phyloP scores from a whole-genome alignment of 1,139 yeast genomes.

The Arxiozyma bovina region DNA sequence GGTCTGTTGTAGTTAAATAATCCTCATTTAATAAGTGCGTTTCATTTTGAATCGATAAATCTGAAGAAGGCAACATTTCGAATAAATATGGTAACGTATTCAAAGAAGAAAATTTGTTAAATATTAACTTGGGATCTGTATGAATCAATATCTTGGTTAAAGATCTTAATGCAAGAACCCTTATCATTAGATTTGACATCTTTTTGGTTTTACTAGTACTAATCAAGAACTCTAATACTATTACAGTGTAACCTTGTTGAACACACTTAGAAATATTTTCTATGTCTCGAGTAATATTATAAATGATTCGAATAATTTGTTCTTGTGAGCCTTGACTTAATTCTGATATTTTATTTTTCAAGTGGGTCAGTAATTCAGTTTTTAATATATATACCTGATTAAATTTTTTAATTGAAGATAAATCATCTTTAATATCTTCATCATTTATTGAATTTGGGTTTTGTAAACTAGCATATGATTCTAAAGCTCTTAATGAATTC shows the following conservation, averaged over 20 bases:
- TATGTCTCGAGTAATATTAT: slow-evolving; percentile 21
- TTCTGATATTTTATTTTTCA: slow-evolving; percentile 12
- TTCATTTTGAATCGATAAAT: slow-evolving; percentile 4
- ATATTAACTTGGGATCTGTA: slow-evolving; percentile 25
- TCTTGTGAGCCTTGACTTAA: slow-evolving; percentile 20
- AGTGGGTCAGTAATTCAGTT: slow-evolving; percentile 16
- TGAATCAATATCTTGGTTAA: slow-evolving; percentile 22
- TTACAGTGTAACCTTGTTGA: slow-evolving; percentile 24
- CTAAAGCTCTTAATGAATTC: slow-evolving; percentile 18
- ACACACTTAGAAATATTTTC: slow-evolving; percentile 16
- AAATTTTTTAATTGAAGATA: slow-evolving; percentile 19
- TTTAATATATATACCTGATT: slow-evolving; percentile 18
- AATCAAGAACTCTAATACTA: slow-evolving; percentile 21
- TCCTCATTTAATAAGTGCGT: slow-evolving; percentile 11
- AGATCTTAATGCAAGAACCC: slow-evolving; percentile 23
- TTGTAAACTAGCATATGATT: slow-evolving; percentile 19
- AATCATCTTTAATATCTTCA: slow-evolving; percentile 14
- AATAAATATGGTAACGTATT: slow-evolving; percentile 27
- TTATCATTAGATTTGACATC: slow-evolving; percentile 4
- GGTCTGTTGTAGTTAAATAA: slow-evolving; percentile 26
- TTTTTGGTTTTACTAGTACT: slow-evolving; percentile 9
- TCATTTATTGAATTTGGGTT: slow-evolving; percentile 9
- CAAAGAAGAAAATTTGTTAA: slow-evolving; percentile 25
- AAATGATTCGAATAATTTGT: slow-evolving; percentile 24
- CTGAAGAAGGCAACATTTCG: slow-evolving; percentile 19